Conservation (phyloP, 768 basidiomycete species). For the Calocybe gangraenosa region DNA sequence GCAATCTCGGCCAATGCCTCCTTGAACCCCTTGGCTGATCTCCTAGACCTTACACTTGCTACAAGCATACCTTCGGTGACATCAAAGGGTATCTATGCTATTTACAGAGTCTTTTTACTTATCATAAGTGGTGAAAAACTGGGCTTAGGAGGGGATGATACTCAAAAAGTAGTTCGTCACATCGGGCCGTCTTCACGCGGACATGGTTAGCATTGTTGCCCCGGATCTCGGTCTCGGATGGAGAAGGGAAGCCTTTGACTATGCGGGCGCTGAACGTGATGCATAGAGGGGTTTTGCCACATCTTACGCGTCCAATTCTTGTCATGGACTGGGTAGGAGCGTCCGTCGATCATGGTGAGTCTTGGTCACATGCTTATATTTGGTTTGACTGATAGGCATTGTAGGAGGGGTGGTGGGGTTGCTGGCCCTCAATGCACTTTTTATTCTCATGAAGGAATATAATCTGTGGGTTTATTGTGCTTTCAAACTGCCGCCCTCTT, state of each 20-base stretch:
- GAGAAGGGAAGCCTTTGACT: slow-evolving; percentile 37
- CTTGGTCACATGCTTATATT: background rate
- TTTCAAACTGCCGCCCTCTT: background rate
- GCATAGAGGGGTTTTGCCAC: slow-evolving; percentile 80
- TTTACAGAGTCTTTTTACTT: slow-evolving; percentile 49
- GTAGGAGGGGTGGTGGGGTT: slow-evolving; percentile 82
- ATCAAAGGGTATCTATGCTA: slow-evolving; percentile 74
- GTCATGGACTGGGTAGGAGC: slow-evolving; percentile 92
- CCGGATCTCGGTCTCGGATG: slow-evolving; percentile 40
- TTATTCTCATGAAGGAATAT: slow-evolving; percentile 86
- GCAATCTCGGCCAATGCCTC: slow-evolving; percentile 55
- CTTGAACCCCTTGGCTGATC: slow-evolving; percentile 75
- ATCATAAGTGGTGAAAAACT: slow-evolving; percentile 42
- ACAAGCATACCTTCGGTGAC: slow-evolving; percentile 50
- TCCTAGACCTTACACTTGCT: slow-evolving; percentile 53
- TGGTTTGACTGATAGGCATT: background rate
- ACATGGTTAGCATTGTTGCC: slow-evolving; percentile 77
- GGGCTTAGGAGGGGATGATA: slow-evolving; percentile 43
- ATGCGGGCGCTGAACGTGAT: slow-evolving; percentile 69
- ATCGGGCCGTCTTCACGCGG: slow-evolving; percentile 76
- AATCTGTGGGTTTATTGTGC: slow-evolving; percentile 65
- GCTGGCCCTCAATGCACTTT: slow-evolving; percentile 87
- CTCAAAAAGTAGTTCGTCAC: slow-evolving; percentile 70
- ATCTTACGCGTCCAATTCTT: slow-evolving; percentile 70
- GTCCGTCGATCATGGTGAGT: slow-evolving; percentile 73